Evolutionary conservation across 768 basidiomycete genomes (phyloP).

Genomic region (Daedaleopsis nitida): DNA sequence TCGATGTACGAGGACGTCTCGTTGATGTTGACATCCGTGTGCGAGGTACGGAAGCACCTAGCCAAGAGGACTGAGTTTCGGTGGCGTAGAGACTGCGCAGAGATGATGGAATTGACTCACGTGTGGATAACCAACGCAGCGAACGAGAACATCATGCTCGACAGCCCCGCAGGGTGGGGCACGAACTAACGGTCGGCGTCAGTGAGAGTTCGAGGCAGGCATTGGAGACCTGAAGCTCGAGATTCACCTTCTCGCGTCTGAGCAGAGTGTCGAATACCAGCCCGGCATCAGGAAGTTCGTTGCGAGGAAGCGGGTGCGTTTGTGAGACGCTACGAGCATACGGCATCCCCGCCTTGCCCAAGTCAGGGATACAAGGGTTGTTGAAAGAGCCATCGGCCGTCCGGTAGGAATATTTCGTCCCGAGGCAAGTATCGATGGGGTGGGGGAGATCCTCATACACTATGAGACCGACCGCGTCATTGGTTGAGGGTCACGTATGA

Average conservation of each 20-base stretch:
- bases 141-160: slow-evolving; percentile 79
- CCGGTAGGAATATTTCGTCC: slow-evolving; percentile 65
- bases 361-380: slow-evolving; percentile 64
- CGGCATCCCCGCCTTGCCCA: slow-evolving; percentile 79
- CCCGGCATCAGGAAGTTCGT: slow-evolving; percentile 77
- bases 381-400: slow-evolving; percentile 78
- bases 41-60: slow-evolving; percentile 84
- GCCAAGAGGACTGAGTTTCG: slow-evolving; percentile 1
- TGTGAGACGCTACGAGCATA: slow-evolving; percentile 87
- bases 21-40: slow-evolving; percentile 67
- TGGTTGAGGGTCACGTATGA: neutral
- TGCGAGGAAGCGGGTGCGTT: slow-evolving; percentile 58
- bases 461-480: slow-evolving; percentile 27
- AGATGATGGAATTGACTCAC: slow-evolving; percentile 35
- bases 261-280: slow-evolving; percentile 81
- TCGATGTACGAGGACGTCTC: slow-evolving; percentile 89
- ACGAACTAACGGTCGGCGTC: slow-evolving; percentile 51
- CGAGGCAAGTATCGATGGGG: slow-evolving; percentile 71
- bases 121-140: slow-evolving; percentile 82
- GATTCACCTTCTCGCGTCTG: slow-evolving; percentile 69
- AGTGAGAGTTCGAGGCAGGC: neutral
- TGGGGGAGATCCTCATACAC: slow-evolving; percentile 85
- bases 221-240: slow-evolving; percentile 10
- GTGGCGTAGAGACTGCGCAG: neutral
- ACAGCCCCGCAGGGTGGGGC: slow-evolving; percentile 77